Evolutionary conservation across 2,329 filamentous ascomycete genomes (phyloP).

Genomic region (Plectosphaerella sp.): DNA sequence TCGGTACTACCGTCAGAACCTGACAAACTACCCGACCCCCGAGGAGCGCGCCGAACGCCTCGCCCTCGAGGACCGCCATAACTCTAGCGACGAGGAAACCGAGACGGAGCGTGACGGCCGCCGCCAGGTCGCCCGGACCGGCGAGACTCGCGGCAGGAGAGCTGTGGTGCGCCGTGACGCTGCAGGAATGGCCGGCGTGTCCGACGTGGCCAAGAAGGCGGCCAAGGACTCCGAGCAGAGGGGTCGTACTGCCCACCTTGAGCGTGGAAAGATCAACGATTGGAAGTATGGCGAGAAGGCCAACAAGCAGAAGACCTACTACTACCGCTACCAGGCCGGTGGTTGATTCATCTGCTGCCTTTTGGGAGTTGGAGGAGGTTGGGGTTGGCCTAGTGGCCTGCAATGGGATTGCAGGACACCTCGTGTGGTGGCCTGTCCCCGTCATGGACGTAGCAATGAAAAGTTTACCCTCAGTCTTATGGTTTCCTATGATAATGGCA

Average conservation of each 20-base stretch:
- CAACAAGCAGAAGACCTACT: constrained; percentile 68
- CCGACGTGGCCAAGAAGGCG: constrained; percentile 68
- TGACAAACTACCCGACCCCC: constrained; percentile 75
- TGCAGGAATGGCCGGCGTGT: constrained; percentile 74
- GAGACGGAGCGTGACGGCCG: constrained; percentile 26
- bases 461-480: too few species aligned
- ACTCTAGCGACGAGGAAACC: constrained; percentile 25
- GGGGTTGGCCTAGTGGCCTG: too few species aligned
- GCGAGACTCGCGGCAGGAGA: constrained; percentile 36
- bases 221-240: constrained; percentile 64
- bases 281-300: constrained; percentile 70
- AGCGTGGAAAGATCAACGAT: constrained; percentile 58
- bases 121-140: constrained; percentile 28
- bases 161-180: constrained; percentile 64
- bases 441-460: too few species aligned
- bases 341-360: constrained; percentile 23
- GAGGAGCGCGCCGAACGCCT: constrained; percentile 70
- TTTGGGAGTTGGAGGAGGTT: too few species aligned
- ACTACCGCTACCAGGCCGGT: constrained; percentile 43
- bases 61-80: constrained; percentile 45
- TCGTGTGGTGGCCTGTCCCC: too few species aligned
- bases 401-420: too few species aligned
- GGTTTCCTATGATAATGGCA: too few species aligned
- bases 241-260: constrained; percentile 60
- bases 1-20: constrained; percentile 88